phyloP scores from a whole-genome alignment of 2,329 filamentous ascomycete genomes.

The Diplodia mutila region DNA sequence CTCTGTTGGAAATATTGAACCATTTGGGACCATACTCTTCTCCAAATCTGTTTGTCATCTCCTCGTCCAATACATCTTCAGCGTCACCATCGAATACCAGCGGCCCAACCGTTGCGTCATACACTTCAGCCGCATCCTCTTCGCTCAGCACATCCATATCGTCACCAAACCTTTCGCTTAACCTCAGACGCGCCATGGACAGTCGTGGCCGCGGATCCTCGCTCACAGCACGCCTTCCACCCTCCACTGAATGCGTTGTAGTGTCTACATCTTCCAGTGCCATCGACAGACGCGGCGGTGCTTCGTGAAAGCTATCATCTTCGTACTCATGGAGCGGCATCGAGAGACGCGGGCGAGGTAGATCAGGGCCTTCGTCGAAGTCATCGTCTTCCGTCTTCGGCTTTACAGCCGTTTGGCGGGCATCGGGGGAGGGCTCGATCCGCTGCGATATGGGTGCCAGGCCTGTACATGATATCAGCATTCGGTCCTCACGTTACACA shows the following conservation, averaged over 20 bases:
- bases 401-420: conserved; percentile 38
- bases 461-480: conserved; percentile 40
- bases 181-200: conserved; percentile 46
- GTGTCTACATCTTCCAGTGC: conserved; percentile 42
- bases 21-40: conserved; percentile 44
- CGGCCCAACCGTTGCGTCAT: conserved; percentile 43
- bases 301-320: conserved; percentile 47
- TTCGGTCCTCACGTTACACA: not conserved
- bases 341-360: conserved; percentile 45
- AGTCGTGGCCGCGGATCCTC: conserved; percentile 48
- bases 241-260: conserved; percentile 56
- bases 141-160: conserved; percentile 46
- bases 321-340: conserved; percentile 50
- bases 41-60: conserved; percentile 42
- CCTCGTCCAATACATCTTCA: conserved; percentile 33
- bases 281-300: conserved; percentile 43
- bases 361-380: conserved; percentile 53
- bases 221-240: conserved; percentile 45
- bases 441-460: conserved; percentile 54
- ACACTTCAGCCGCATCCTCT: conserved; percentile 42
- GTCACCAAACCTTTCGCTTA: conserved; percentile 58
- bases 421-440: conserved; percentile 52
- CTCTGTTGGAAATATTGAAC: conserved; percentile 33
- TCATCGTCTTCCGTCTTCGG: conserved; percentile 44
- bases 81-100: conserved; percentile 43